phyloP scores from a whole-genome alignment of 2,329 filamentous ascomycete genomes.

The Diplodia sapinea region DNA sequence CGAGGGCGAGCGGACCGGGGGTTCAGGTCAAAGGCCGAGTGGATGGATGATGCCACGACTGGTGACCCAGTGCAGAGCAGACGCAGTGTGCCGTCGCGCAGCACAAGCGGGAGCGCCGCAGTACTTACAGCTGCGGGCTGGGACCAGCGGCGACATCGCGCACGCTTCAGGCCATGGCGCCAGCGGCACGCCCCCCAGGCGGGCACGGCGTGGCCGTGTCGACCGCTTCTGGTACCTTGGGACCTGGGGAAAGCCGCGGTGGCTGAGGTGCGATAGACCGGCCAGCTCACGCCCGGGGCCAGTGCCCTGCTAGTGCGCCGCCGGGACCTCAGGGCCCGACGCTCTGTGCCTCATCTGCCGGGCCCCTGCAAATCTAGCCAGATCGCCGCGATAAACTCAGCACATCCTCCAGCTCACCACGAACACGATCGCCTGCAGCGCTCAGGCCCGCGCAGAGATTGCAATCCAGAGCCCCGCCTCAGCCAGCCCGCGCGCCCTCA shows the following conservation, averaged over 20 bases:
- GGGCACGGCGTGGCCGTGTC: no score
- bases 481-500: no score
- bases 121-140: slow-evolving; percentile 6
- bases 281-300: not conserved
- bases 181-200: no score
- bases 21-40: not conserved
- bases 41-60: slow-evolving; percentile 21
- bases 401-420: not conserved
- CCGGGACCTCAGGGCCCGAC: not conserved
- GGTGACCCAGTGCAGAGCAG: slow-evolving; percentile 16
- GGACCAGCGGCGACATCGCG: not conserved
- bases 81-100: slow-evolving; percentile 22
- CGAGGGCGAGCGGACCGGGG: not conserved
- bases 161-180: not conserved
- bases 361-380: not conserved
- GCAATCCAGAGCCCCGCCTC: not conserved
- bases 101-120: slow-evolving; percentile 3
- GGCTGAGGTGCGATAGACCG: not conserved
- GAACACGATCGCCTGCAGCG: not conserved
- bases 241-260: slow-evolving; percentile 17
- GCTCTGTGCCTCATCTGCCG: slow-evolving; percentile 8
- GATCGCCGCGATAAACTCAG: slow-evolving; percentile 21
- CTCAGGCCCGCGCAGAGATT: slow-evolving; percentile 11
- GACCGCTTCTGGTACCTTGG: not conserved
- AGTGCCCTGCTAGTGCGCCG: not conserved